A percentile compares a stretch with the other conserved stretches of the same genome.
Conservation (phyloP, 202 grass and related monocot genomes). For the Bolboschoenoplectus hybrid region DNA sequence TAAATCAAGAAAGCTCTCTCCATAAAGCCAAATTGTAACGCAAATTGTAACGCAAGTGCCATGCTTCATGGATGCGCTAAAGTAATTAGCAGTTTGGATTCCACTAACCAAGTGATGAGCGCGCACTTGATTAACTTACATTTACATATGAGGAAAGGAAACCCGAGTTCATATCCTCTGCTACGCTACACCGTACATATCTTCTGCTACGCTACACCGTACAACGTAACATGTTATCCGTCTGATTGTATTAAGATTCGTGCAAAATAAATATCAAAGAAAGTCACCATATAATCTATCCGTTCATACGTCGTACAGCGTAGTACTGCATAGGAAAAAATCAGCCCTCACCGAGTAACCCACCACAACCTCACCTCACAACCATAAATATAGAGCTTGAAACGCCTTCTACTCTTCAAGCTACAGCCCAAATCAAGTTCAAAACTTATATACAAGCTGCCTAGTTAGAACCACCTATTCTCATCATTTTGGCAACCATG, state of each 20-base stretch:
- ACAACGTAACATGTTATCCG: too few relatives aligned
- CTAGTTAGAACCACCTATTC: neutral
- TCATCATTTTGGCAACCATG: slow-evolving; percentile 12
- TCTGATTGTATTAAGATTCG: too few relatives aligned
- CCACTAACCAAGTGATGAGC: neutral
- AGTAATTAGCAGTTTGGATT: slow-evolving; percentile 26
- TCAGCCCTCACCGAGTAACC: neutral
- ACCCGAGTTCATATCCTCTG: too few relatives aligned
- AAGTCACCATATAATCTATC: too few relatives aligned
- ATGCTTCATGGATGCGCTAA: slow-evolving; percentile 31
- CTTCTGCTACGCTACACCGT: too few relatives aligned
- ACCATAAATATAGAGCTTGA: slow-evolving; percentile 21
- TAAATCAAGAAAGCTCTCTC: neutral
- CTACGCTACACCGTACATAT: too few relatives aligned
- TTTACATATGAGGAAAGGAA: slow-evolving; percentile 2
- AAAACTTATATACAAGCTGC: neutral
- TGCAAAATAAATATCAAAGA: too few relatives aligned
- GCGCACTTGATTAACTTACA: neutral
- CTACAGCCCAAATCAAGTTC: neutral
- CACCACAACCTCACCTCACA: neutral
- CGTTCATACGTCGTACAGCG: too few relatives aligned
- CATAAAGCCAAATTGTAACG: slow-evolving; percentile 26
- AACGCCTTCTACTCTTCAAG: slow-evolving; percentile 5
- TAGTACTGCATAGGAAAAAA: too few relatives aligned
- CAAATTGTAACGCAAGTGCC: slow-evolving; percentile 36